Evolutionary conservation across 2,329 filamentous ascomycete species (phyloP).

Genomic region (Fusarium devonianum): DNA sequence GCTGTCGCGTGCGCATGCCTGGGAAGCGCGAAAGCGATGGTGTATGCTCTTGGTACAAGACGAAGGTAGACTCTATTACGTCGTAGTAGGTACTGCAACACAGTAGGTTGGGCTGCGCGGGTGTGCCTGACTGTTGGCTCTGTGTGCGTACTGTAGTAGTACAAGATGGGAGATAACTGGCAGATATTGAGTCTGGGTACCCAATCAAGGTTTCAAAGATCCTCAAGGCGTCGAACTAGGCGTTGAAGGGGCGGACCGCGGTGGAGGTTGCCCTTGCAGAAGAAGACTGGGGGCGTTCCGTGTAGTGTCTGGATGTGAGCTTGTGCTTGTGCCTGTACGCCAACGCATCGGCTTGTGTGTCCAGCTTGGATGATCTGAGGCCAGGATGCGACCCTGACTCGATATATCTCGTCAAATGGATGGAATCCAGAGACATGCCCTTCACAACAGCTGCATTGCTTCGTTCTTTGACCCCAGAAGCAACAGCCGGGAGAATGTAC

Average conservation of each 20-base stretch:
- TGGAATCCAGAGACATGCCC: neutral
- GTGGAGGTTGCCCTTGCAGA: constrained; percentile 37
- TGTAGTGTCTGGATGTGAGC: constrained; percentile 20
- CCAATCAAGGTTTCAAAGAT: constrained; percentile 23
- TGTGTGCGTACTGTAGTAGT: neutral
- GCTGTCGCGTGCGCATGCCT: constrained; percentile 15
- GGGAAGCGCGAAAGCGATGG: too few relatives aligned
- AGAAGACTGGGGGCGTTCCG: constrained; percentile 25
- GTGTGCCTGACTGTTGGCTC: constrained; percentile 25
- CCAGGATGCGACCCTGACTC: constrained; percentile 29
- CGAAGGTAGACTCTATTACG: too few relatives aligned
- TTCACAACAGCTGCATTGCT: neutral
- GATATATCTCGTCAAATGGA: constrained; percentile 16
- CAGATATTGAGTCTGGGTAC: neutral
- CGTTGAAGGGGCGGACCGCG: constrained; percentile 31
- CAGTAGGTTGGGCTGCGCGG: constrained; percentile 2
- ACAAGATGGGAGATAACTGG: constrained; percentile 7
- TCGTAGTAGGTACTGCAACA: too few relatives aligned
- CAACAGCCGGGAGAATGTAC: constrained; percentile 1
- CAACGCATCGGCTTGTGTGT: constrained; percentile 13
- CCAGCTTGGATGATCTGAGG: constrained; percentile 32
- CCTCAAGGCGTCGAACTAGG: constrained; percentile 17
- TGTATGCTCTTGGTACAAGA: too few relatives aligned
- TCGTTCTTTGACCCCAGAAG: neutral
- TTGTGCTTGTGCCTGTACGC: constrained; percentile 3